Percentiles rank a stretch among this genome's conserved stretches.
Evolutionary conservation across 2,329 filamentous ascomycete species (phyloP).

Genomic region (Blastomyces silverae): DNA sequence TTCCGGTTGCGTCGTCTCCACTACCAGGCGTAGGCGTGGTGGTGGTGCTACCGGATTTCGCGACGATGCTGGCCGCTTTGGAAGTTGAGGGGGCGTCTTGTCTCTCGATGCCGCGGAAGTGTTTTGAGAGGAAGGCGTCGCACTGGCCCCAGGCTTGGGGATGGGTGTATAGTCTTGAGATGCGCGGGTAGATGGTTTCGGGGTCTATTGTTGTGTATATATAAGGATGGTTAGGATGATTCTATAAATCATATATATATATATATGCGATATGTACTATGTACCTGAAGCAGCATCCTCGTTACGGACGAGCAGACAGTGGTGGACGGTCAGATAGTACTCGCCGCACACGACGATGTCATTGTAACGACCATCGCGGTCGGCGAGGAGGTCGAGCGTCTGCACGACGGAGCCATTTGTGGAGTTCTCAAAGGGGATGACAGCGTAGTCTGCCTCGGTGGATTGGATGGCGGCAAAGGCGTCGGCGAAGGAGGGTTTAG

Average conservation of each 20-base stretch:
- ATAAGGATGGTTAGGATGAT: not conserved
- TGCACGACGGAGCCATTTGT: slow-evolving; percentile 88
- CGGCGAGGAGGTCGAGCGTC: slow-evolving; percentile 81
- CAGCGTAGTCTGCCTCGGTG: slow-evolving; percentile 59
- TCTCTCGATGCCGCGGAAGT: slow-evolving; percentile 67
- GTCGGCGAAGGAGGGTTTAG: slow-evolving; percentile 47
- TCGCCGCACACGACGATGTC: slow-evolving; percentile 74
- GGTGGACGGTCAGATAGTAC: slow-evolving; percentile 78
- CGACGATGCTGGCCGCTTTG: slow-evolving; percentile 68
- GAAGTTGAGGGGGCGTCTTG: slow-evolving; percentile 82
- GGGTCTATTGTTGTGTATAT: slow-evolving; percentile 6
- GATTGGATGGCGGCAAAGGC: slow-evolving; percentile 73
- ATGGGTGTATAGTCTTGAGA: slow-evolving; percentile 80
- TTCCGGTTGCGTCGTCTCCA: slow-evolving; percentile 37
- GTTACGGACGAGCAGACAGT: slow-evolving; percentile 63
- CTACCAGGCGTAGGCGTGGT: too few species aligned
- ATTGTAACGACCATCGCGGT: slow-evolving; percentile 57
- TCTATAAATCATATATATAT: not conserved
- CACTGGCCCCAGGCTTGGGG: slow-evolving; percentile 96
- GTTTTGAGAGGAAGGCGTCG: slow-evolving; percentile 60
- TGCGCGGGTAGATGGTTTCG: slow-evolving; percentile 46
- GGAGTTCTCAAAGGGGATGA: slow-evolving; percentile 93
- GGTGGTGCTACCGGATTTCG: slow-evolving; percentile 40
- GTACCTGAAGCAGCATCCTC: slow-evolving; percentile 19
- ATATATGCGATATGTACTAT: not conserved